Conservation (phyloP, 768 basidiomycete genomes). For the Gloeophyllum trabeum region DNA sequence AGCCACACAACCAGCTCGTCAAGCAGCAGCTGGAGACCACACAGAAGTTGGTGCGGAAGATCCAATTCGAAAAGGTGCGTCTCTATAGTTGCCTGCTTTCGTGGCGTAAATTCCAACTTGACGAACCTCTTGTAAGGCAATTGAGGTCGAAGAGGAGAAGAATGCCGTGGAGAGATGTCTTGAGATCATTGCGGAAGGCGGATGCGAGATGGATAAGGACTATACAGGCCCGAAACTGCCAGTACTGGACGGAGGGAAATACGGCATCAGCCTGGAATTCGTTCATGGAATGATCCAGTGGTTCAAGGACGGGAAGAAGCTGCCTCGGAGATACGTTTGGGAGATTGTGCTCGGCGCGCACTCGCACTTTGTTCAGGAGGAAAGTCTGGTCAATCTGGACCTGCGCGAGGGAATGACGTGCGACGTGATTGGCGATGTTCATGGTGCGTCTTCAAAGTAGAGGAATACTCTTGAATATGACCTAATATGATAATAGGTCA, state of each 20-base stretch:
- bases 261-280: constrained; percentile 66
- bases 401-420: constrained; percentile 70
- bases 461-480: not conserved
- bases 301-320: constrained; percentile 92
- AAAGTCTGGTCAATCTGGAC: constrained; percentile 68
- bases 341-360: constrained; percentile 89
- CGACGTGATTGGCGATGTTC: constrained; percentile 95
- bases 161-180: constrained; percentile 61
- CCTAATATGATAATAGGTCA: constrained; percentile 44
- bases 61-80: constrained; percentile 84
- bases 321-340: constrained; percentile 87
- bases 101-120: too few species aligned
- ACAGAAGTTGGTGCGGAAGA: constrained; percentile 80
- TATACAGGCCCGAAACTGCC: constrained; percentile 71
- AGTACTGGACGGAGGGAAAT: constrained; percentile 51
- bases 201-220: constrained; percentile 63
- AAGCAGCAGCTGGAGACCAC: constrained; percentile 76
- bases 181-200: constrained; percentile 73
- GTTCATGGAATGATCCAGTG: constrained; percentile 77
- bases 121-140: constrained; percentile 43
- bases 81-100: not conserved
- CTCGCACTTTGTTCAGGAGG: constrained; percentile 61
- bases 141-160: constrained; percentile 86
- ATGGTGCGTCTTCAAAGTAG: constrained; percentile 52
- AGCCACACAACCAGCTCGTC: constrained; percentile 79